Evolutionary conservation across 768 basidiomycete species (phyloP).

Genomic region (Clathrus columnatus): DNA sequence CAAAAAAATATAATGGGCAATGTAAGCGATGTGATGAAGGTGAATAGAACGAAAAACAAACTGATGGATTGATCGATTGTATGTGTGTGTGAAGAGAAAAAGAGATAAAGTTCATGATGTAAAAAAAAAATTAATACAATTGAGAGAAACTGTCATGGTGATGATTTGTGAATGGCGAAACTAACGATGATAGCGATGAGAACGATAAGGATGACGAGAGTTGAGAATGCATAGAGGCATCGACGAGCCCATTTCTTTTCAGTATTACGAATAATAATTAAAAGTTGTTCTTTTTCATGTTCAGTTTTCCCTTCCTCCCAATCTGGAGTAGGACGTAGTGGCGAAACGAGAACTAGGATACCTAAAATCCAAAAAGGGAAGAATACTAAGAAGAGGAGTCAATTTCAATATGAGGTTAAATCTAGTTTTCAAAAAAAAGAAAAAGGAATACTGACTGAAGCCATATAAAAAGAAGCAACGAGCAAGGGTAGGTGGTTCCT

Average conservation of each 20-base stretch:
- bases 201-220: conserved; percentile 32
- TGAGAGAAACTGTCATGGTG: not conserved
- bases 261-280: conserved; percentile 36
- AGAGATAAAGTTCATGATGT: not conserved
- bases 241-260: conserved; percentile 52
- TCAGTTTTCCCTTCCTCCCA: conserved; percentile 53
- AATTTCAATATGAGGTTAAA: not conserved
- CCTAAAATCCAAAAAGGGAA: conserved; percentile 56
- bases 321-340: conserved; percentile 38
- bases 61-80: not conserved
- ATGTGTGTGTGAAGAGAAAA: not conserved
- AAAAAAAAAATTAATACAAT: not conserved
- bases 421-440: not conserved
- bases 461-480: conserved; percentile 57
- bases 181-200: conserved; percentile 15
- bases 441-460: conserved; percentile 36
- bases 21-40: too few relatives aligned
- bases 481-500: conserved; percentile 47
- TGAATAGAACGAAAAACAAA: too few relatives aligned
- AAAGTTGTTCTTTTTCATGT: conserved; percentile 38
- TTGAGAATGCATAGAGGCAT: conserved; percentile 45
- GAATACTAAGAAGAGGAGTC: conserved; percentile 34
- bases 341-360: conserved; percentile 44
- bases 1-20: too few relatives aligned
- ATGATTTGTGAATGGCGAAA: not conserved